Conservation (phyloP, 2,329 filamentous ascomycete genomes). For the Aspergillus aculeatus region DNA sequence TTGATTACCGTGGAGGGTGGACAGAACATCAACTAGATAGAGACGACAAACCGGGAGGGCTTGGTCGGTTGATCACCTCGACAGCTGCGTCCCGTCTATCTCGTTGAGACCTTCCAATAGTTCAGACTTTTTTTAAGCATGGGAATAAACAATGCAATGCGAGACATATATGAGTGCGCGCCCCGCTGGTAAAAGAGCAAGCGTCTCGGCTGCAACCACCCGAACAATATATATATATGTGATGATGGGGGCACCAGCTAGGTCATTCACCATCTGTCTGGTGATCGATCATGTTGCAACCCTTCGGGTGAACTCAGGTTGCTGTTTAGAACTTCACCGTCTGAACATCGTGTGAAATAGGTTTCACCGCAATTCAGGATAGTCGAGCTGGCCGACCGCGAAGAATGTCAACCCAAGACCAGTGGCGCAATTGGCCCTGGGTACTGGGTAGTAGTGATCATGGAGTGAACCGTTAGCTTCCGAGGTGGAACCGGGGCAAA, state of each 20-base stretch:
- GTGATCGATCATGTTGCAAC: slow-evolving; percentile 9
- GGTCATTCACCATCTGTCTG: slow-evolving; percentile 4
- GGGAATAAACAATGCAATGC: not conserved
- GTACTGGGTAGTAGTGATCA: not conserved
- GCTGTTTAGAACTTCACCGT: not conserved
- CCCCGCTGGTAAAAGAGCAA: not conserved
- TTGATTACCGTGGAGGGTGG: not conserved
- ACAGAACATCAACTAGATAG: not conserved
- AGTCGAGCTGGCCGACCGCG: not conserved
- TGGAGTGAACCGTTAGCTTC: slow-evolving; percentile 9
- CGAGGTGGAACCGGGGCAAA: slow-evolving; percentile 11
- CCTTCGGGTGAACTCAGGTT: not conserved
- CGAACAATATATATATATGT: not conserved
- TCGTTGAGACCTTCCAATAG: not conserved
- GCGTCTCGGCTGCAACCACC: not conserved
- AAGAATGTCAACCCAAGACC: not conserved
- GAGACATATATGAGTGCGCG: not conserved
- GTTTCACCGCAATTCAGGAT: not conserved
- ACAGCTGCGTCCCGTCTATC: not conserved
- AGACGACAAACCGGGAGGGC: not conserved
- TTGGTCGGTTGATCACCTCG: not conserved
- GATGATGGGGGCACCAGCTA: not conserved
- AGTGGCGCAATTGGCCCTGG: not conserved
- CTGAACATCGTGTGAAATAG: not conserved
- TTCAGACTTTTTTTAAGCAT: too few species aligned